Evolutionary conservation across 495 filamentous ascomycete genomes (phyloP).

Genomic region (Neurospora sp.): DNA sequence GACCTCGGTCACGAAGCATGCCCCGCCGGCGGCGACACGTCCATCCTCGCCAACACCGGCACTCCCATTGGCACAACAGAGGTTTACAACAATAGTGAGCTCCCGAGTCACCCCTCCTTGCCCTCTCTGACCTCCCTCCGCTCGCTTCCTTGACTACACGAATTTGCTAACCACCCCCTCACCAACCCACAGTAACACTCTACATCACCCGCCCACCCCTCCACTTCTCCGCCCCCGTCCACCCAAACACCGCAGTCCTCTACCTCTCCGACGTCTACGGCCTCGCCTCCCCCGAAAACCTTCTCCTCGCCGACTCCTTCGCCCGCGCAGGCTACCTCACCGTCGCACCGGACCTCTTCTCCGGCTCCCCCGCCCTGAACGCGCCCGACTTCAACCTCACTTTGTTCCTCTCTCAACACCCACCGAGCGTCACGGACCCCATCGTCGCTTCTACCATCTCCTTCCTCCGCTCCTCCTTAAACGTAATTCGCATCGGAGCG

Average conservation of each 20-base stretch:
- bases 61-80: conserved; percentile 21
- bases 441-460: conserved; percentile 51
- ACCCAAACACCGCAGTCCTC: conserved; percentile 35
- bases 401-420: conserved; percentile 46
- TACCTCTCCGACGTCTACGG: conserved; percentile 55
- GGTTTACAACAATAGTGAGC: conserved; percentile 20
- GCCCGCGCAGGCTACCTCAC: conserved; percentile 68
- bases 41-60: conserved; percentile 25
- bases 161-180: not conserved
- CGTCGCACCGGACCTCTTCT: conserved; percentile 65
- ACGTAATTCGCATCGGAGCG: conserved; percentile 52
- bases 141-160: too few relatives aligned
- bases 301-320: conserved; percentile 67
- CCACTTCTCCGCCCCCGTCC: conserved; percentile 20
- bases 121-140: too few relatives aligned
- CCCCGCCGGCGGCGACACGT: not conserved
- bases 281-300: conserved; percentile 48
- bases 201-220: conserved; percentile 30
- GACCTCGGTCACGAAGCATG: not conserved
- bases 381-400: conserved; percentile 43
- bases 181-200: conserved; percentile 19
- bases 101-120: not conserved
- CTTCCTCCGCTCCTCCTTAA: conserved; percentile 44
- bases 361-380: conserved; percentile 48
- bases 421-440: conserved; percentile 46